Evolutionary conservation across 805 yeast species (phyloP).

Genomic region (Starmera caribaea): DNA sequence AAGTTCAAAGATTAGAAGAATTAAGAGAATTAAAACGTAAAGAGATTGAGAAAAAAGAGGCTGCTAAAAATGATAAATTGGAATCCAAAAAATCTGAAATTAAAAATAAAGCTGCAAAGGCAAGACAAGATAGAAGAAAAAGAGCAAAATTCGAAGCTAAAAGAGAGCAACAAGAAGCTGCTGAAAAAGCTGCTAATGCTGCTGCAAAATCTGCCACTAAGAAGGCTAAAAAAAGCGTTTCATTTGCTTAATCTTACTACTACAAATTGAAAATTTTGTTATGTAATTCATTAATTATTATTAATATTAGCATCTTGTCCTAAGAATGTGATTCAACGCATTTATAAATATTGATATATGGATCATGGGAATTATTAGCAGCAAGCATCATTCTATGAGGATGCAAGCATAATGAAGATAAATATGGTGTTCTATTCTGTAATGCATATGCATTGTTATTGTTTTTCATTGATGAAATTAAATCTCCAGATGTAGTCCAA

Average conservation of each 20-base stretch:
- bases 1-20: constrained; percentile 81
- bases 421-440: constrained; percentile 28
- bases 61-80: constrained; percentile 53
- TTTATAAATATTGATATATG: constrained; percentile 54
- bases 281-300: no score
- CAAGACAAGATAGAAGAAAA: constrained; percentile 63
- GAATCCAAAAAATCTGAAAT: constrained; percentile 74
- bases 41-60: constrained; percentile 82
- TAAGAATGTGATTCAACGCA: constrained; percentile 26
- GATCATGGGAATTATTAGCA: constrained; percentile 70
- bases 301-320: no score
- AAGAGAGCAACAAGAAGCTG: constrained; percentile 4
- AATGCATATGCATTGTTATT: constrained; percentile 26
- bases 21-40: constrained; percentile 77
- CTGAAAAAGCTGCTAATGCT: constrained; percentile 9
- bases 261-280: no score
- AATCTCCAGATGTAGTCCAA: constrained; percentile 81
- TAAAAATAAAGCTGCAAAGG: constrained; percentile 59
- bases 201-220: constrained; percentile 16
- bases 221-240: constrained; percentile 30
- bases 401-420: constrained; percentile 67
- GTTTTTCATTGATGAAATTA: constrained; percentile 45
- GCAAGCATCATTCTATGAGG: constrained; percentile 95
- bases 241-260: constrained; percentile 34
- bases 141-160: constrained; percentile 22